Base-by-base conservation (phyloP, 371 early-diverging fungal genomes). In the Batrachochytrium dendrobatidis region DNA sequence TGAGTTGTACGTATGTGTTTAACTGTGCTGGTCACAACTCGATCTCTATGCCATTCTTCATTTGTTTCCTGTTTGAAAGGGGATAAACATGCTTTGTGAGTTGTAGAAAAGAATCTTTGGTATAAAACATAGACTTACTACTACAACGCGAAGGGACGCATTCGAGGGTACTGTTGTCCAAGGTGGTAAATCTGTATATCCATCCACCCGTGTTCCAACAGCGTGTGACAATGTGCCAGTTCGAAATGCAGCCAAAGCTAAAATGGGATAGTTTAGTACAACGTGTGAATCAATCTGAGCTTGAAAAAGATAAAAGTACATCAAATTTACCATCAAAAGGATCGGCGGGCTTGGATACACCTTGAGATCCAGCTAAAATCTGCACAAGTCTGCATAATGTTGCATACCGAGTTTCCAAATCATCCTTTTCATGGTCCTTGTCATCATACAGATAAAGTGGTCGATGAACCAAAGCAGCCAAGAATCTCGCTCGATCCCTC, bases 401-500 rank as follows among this genome's bases (percentile, higher is more conserved):
- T 5, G 4, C 5, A 46, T 8, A 22, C 8, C n/a, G 31, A 46
- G 18, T n/a, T 20, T 49, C 30, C 15, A 31, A 12, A 18, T n/a
- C 34, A 59, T 18, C 53, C 30, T 5, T 10, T n/a, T 26, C 56
- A 15, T 74, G 69, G 12, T 65, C 58, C 8, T 35, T 55, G 48
- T 54, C 64, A 20, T 56, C 63, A 34, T 26, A 17, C 55, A 28
- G 32, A 39, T 25, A 60, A 4, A 46, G 4, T 17, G 58, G 26
- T 59, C 28, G 67, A 34, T 83, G 72, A 17, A 89, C 81, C 54
- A 94, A 68, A 0, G 79, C 86, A 39, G 86, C 82, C 35, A 94
- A 71, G 61, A 90, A 83, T 34, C 98, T 71, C 10, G 90, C 91
- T 20, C 93, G 83, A 63, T 97, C 98, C 32, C 98, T 82, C 0